Conservation (phyloP, 108 stramenopile species). For the Skeletonema grethae region DNA sequence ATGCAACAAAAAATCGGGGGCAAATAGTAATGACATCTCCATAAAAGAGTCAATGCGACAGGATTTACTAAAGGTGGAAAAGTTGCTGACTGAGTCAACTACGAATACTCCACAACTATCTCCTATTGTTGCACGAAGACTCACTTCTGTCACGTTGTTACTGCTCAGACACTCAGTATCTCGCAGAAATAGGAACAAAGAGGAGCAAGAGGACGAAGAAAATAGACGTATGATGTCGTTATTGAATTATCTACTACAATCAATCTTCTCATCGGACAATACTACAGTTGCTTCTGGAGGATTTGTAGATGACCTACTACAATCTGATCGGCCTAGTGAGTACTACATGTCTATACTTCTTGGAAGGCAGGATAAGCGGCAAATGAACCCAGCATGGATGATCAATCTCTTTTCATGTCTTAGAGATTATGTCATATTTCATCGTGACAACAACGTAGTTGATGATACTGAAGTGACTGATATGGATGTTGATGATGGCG, state of each 20-base stretch:
- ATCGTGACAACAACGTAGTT: not conserved
- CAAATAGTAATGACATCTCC: not conserved
- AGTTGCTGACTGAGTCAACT: not conserved
- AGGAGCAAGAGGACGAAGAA: slow-evolving; percentile 6
- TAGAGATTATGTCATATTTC: slow-evolving; percentile 22
- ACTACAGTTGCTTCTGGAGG: not conserved
- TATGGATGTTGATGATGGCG: slow-evolving; percentile 25
- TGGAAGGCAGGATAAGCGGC: not conserved
- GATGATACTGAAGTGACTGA: not conserved
- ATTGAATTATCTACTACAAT: slow-evolving; percentile 20
- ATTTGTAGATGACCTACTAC: not conserved
- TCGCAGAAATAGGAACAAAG: not conserved
- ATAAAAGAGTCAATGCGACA: slow-evolving; percentile 18
- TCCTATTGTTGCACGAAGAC: slow-evolving; percentile 8
- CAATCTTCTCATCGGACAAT: slow-evolving; percentile 9
- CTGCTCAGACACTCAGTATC: slow-evolving; percentile 25
- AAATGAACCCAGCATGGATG: slow-evolving; percentile 14
- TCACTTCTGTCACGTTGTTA: slow-evolving; percentile 21
- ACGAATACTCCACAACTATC: slow-evolving; percentile 3
- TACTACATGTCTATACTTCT: slow-evolving; percentile 14
- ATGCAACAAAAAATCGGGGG: not conserved
- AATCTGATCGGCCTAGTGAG: slow-evolving; percentile 23
- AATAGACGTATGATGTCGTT: slow-evolving; percentile 16
- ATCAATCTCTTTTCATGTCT: slow-evolving; percentile 34
- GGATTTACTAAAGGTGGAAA: slow-evolving; percentile 24